Base-by-base conservation (phyloP, 768 basidiomycete genomes). In the Boletus barrowsii region DNA sequence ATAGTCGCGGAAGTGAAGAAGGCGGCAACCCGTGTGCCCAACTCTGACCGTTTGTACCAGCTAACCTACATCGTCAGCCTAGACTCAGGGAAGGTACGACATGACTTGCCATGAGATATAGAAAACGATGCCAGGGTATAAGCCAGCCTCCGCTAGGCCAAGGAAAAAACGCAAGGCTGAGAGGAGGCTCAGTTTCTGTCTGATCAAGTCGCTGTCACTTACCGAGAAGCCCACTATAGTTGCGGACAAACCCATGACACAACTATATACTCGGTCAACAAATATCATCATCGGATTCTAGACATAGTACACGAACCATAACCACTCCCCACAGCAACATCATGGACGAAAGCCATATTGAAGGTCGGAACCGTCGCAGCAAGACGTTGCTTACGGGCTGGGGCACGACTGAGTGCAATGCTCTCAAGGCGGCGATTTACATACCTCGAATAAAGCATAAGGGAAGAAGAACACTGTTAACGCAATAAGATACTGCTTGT, bases 1-100 rank as follows among this genome's bases (percentile, higher is more conserved):
- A 87, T 76, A 0, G 90, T 91, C 2, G 89, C 88, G 29, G 88
- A 86, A 3, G 86, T 83, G 71, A 90, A 91, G 73, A 93, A 93
- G 15, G 86, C 55, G 0, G 89, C 87, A 22, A 87, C 73, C 33
- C 88, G 83, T 32, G 80, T 75, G 15, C 87, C 88, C 60, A 88
- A 78, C 62, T 93, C 91, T 11, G 82, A 78, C 26, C 87, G 83
- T 63, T 83, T 86, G 69, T 93, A 93, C 88, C 90, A 93, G 61
- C 86, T 87, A 49, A 14, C 39, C 15, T 22, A 26, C 20, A 32
- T 9, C 11, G 36, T 52, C 33, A 56, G 46, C 22, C 18, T 15
- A 42, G 30, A 35, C 24, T 20, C 5, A 42, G 6, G 6, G 5
- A 40, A 32, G 32, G 18, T 42, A 10, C 15, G 10, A 42, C 30